Percentiles rank a stretch among this genome's conserved stretches.
Evolutionary conservation across 2,329 filamentous ascomycete genomes (phyloP).

Genomic region (Mycosphaerelloides madeirae): DNA sequence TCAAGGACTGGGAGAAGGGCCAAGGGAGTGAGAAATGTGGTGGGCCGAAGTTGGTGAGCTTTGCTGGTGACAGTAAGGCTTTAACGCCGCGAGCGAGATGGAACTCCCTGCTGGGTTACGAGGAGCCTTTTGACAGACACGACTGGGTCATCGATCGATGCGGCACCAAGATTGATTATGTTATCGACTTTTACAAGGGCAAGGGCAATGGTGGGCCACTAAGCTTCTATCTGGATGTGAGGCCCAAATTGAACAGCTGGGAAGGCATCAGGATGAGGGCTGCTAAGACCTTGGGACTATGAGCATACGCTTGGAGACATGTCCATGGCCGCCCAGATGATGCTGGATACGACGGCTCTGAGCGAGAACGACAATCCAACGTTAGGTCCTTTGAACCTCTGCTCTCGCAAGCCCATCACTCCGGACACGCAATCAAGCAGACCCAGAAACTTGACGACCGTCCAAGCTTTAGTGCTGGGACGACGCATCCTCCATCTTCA

Average conservation of each 20-base stretch:
- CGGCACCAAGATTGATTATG: constrained; percentile 79
- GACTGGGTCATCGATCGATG: constrained; percentile 97
- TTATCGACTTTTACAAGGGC: constrained; percentile 96
- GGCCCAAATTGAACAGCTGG: constrained; percentile 60
- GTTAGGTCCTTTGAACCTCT: no score
- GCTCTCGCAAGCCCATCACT: no score
- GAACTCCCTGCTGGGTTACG: constrained; percentile 79
- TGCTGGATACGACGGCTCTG: no score
- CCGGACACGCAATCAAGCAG: no score
- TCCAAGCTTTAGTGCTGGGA: no score
- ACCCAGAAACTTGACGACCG: no score
- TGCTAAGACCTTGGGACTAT: constrained; percentile 23
- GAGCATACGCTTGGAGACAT: no score
- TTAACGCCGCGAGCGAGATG: constrained; percentile 78
- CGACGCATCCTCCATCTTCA: no score
- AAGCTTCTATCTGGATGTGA: constrained; percentile 62
- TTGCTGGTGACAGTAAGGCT: constrained; percentile 61
- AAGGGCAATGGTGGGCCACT: constrained; percentile 45
- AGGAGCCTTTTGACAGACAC: constrained; percentile 87
- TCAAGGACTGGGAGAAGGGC: constrained; percentile 78
- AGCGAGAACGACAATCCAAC: no score
- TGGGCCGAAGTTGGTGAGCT: constrained; percentile 77
- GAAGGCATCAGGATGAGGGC: constrained; percentile 58
- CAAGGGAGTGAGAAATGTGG: constrained; percentile 60
- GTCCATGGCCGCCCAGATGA: no score